phyloP scores from a whole-genome alignment of 169 alveolate genomes.

The Plasmodium gaboni region DNA sequence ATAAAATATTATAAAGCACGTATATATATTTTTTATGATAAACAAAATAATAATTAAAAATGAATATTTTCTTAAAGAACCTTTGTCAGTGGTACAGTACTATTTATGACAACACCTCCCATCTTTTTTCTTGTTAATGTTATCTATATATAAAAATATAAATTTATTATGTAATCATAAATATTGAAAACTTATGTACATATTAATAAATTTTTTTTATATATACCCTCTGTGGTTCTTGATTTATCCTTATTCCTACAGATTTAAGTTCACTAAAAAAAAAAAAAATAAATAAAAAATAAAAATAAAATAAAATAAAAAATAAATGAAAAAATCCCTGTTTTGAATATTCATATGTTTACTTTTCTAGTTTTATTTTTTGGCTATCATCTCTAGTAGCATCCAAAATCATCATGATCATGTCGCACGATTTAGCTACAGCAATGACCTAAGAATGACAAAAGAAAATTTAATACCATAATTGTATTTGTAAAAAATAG shows the following conservation, averaged over 20 bases:
- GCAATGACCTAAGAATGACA: slow-evolving; percentile 89
- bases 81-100: slow-evolving; percentile 84
- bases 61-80: slow-evolving; percentile 7
- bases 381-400: slow-evolving; percentile 96
- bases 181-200: not conserved
- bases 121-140: slow-evolving; percentile 83
- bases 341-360: not conserved
- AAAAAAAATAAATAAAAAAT: not conserved
- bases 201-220: slow-evolving; percentile 9
- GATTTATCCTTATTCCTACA: slow-evolving; percentile 97
- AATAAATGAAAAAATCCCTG: not conserved
- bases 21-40: not conserved
- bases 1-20: not conserved
- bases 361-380: slow-evolving; percentile 92
- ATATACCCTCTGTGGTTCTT: slow-evolving; percentile 92
- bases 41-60: not conserved
- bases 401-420: slow-evolving; percentile 95
- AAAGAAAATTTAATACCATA: not conserved
- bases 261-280: slow-evolving; percentile 94
- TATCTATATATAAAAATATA: slow-evolving; percentile 26
- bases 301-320: slow-evolving; percentile 4
- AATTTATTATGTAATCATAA: not conserved
- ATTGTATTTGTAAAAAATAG: not conserved
- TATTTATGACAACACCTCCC: slow-evolving; percentile 88
- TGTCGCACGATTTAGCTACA: slow-evolving; percentile 96